A percentile compares a stretch with the other conserved stretches of the same genome.
Evolutionary conservation across 2,329 filamentous ascomycete genomes (phyloP).

Genomic region (Cadophora sp.): DNA sequence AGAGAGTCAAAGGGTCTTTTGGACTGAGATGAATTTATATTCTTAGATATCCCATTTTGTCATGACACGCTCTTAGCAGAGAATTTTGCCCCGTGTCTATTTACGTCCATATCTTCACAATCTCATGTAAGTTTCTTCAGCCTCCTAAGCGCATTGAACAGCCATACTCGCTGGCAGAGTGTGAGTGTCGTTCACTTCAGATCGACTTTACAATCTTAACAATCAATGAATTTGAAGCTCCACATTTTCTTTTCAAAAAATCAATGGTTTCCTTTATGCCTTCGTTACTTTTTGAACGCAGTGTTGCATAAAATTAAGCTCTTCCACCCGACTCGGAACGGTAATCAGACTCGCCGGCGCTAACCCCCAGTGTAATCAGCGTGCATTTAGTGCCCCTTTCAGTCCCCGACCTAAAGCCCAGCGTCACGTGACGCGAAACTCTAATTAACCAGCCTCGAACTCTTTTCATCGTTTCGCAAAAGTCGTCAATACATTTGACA

Average conservation of each 20-base stretch:
- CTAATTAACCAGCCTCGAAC: background rate
- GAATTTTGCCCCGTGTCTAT: background rate
- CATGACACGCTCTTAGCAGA: background rate
- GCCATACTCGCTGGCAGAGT: no score
- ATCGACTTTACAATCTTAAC: no score
- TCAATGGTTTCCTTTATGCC: background rate
- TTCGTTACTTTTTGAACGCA: background rate
- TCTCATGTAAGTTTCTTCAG: background rate
- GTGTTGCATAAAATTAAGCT: background rate
- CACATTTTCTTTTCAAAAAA: background rate
- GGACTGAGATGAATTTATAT: background rate
- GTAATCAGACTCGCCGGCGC: background rate
- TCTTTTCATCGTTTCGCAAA: background rate
- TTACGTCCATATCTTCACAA: background rate
- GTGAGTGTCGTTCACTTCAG: no score
- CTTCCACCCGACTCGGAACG: no score
- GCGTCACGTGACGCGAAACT: slow-evolving; percentile 3
- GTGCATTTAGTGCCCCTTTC: background rate
- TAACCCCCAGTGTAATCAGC: background rate
- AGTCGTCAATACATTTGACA: background rate
- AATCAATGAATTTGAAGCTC: background rate
- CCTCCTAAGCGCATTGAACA: no score
- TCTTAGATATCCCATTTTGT: background rate
- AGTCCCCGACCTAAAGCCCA: background rate
- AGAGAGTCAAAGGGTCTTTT: no score